Evolutionary conservation across 768 basidiomycete species (phyloP).

Genomic region (Atractiella rhizophila): DNA sequence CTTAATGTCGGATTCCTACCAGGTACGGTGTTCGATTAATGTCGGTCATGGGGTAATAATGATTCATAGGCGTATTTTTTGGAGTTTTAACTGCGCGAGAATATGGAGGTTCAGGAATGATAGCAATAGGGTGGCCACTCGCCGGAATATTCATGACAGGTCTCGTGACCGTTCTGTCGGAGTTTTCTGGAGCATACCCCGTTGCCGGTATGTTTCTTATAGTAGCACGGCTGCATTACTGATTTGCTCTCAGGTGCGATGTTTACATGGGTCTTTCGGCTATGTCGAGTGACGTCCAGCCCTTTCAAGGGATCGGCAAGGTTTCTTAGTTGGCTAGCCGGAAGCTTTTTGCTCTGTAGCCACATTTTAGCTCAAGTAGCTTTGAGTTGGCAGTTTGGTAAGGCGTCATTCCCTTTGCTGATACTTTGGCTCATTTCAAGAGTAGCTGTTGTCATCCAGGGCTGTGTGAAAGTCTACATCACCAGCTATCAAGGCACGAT

Average conservation of each 20-base stretch:
- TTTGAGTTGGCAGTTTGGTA: no score
- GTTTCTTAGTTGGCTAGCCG: slow-evolving; percentile 14
- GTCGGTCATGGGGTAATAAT: no score
- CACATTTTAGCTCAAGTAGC: slow-evolving; percentile 13
- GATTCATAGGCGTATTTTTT: slow-evolving; percentile 13
- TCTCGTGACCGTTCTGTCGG: slow-evolving; percentile 15
- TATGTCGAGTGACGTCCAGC: slow-evolving; percentile 9
- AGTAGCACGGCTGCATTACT: not conserved
- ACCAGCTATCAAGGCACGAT: slow-evolving; percentile 2
- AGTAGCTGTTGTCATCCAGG: slow-evolving; percentile 12
- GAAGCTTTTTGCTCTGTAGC: slow-evolving; percentile 12
- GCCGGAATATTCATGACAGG: slow-evolving; percentile 15
- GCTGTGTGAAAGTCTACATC: slow-evolving; percentile 9
- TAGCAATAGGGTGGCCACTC: slow-evolving; percentile 16
- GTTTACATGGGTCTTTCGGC: slow-evolving; percentile 17
- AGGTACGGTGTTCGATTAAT: no score
- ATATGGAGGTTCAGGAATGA: slow-evolving; percentile 14
- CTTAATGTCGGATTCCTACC: no score
- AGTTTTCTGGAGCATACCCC: slow-evolving; percentile 15
- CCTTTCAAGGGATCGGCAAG: slow-evolving; percentile 12
- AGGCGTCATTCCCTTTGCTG: not conserved
- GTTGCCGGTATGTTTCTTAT: slow-evolving; percentile 12
- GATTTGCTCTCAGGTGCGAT: slow-evolving; percentile 6
- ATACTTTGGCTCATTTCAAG: slow-evolving; percentile 15
- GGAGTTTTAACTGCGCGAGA: slow-evolving; percentile 14